Conservation (phyloP, 148 eudicot genomes). For the Fagopyrum esculentum region DNA sequence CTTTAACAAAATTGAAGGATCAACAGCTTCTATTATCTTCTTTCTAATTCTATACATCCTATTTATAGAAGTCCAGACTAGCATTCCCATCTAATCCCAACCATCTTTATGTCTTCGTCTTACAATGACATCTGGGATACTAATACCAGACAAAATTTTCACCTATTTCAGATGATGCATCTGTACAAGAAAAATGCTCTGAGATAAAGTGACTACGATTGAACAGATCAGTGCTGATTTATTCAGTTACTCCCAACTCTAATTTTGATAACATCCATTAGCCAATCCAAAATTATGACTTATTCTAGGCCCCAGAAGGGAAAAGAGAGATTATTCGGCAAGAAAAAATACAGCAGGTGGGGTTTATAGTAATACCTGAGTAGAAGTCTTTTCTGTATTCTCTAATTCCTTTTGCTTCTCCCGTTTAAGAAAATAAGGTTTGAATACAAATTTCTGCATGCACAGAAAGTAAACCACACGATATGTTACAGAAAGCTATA, state of each 20-base stretch:
- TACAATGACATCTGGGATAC: background rate
- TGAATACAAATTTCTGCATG: slow-evolving; percentile 62
- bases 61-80: background rate
- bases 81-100: background rate
- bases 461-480: slow-evolving; percentile 10
- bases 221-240: background rate
- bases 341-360: background rate
- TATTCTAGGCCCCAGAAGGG: background rate
- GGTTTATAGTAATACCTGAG: slow-evolving; percentile 50
- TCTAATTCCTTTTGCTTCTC: slow-evolving; percentile 76
- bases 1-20: background rate
- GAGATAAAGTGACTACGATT: background rate
- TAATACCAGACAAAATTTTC: background rate
- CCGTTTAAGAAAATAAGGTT: slow-evolving; percentile 72
- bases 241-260: background rate
- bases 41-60: background rate
- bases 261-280: background rate
- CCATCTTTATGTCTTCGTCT: background rate
- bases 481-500: background rate
- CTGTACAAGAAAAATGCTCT: background rate
- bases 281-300: background rate
- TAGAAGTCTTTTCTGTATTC: slow-evolving; percentile 51
- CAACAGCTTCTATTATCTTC: background rate
- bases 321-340: background rate
- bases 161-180: no score